Percentiles rank a stretch among this genome's conserved stretches.
phyloP scores from a whole-genome alignment of 257 asterid genomes.

The Solanum ossicruentum region DNA sequence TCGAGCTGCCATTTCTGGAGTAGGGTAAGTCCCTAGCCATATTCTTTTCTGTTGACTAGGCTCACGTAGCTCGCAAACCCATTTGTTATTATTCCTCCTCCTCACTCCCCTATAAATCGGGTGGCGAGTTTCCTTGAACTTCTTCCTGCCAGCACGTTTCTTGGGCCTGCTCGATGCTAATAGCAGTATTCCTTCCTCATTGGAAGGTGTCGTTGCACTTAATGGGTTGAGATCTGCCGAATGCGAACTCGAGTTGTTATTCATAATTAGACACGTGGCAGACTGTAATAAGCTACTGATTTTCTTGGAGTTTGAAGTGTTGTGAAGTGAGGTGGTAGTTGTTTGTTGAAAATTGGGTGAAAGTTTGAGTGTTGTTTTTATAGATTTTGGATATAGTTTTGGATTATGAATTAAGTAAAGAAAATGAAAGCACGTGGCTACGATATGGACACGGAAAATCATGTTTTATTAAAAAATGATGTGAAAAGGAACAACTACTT shows the following conservation, averaged over 20 bases:
- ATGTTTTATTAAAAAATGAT: neutral
- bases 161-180: slow-evolving; percentile 10
- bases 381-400: neutral
- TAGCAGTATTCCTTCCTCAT: neutral
- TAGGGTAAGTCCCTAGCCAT: slow-evolving; percentile 70
- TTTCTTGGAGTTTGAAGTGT: neutral
- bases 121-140: slow-evolving; percentile 4
- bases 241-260: neutral
- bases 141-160: neutral
- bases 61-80: slow-evolving; percentile 44
- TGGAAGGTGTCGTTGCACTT: neutral
- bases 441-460: neutral
- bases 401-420: neutral
- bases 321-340: neutral
- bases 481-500: neutral
- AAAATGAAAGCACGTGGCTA: neutral
- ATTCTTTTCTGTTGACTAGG: slow-evolving; percentile 41
- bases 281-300: neutral
- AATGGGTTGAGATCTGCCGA: neutral
- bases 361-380: neutral
- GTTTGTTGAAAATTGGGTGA: neutral
- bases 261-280: neutral
- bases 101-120: slow-evolving; percentile 27
- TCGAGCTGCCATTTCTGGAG: slow-evolving; percentile 73
- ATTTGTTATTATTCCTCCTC: slow-evolving; percentile 12